phyloP scores from a whole-genome alignment of 2,329 filamentous ascomycete genomes.

The Pyrenochaeta sp. region DNA sequence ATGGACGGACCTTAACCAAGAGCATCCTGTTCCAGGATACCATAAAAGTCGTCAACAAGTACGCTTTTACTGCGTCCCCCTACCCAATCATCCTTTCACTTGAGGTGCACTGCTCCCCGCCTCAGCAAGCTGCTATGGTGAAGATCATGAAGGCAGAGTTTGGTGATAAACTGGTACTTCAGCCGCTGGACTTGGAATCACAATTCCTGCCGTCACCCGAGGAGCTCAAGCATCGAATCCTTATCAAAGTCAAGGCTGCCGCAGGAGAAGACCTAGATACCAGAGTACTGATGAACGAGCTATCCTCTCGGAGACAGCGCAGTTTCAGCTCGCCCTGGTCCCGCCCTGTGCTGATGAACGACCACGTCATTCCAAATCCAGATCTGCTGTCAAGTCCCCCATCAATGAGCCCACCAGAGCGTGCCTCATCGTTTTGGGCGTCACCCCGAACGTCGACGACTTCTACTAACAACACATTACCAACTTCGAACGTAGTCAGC shows the following conservation, averaged over 20 bases:
- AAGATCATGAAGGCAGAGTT: conserved; percentile 87
- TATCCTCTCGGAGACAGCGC: conserved; percentile 54
- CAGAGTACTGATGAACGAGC: conserved; percentile 45
- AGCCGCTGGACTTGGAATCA: conserved; percentile 73
- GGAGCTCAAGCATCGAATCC: conserved; percentile 79
- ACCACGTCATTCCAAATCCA: conserved; percentile 57
- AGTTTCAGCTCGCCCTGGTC: conserved; percentile 82
- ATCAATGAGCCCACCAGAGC: conserved; percentile 61
- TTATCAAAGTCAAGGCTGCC: conserved; percentile 94
- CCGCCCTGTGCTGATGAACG: conserved; percentile 68
- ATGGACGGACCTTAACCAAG: conserved; percentile 87
- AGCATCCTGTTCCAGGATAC: conserved; percentile 90
- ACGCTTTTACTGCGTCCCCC: conserved; percentile 85
- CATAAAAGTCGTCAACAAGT: conserved; percentile 91
- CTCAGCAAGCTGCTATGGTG: conserved; percentile 88
- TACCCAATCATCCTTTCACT: conserved; percentile 95
- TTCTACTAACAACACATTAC: conserved; percentile 63
- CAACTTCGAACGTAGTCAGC: conserved; percentile 61
- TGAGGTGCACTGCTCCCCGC: conserved; percentile 87
- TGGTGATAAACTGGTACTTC: conserved; percentile 77
- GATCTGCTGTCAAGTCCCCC: conserved; percentile 61
- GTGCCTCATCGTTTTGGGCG: conserved; percentile 54
- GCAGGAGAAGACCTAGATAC: conserved; percentile 55
- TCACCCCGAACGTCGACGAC: conserved; percentile 63
- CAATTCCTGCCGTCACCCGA: conserved; percentile 82